Base-by-base conservation (phyloP, 805 yeast genomes). In the Yarrowia phangngaensis region DNA sequence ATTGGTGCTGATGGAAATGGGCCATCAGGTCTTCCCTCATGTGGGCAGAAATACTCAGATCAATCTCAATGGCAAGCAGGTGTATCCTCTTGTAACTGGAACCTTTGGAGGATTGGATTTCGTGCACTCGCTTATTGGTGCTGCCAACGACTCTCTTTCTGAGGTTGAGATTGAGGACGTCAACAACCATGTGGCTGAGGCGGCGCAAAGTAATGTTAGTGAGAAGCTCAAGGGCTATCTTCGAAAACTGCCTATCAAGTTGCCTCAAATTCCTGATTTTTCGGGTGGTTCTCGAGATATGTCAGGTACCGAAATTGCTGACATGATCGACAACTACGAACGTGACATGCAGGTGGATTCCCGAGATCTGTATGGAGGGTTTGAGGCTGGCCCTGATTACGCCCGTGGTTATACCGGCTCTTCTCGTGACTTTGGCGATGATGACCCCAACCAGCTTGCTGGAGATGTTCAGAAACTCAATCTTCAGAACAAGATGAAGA, bases 51-150 rank as follows among this genome's bases (percentile, higher is more conserved):
- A 55, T 20, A 51, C 57, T n/a, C 15, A 16, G 49, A 50, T 56
- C 47, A 51, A 51, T 23, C 43, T 57, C 13, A 22, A 53, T 4
- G 58, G 58, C 8, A 52, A 56, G 38, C 23, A 19, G 17, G 60
- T 57, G n/a, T 57, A 40, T 16, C 60, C 60, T 43, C 38, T 56
- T 11, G 53, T 58, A 17, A 56, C 60, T 13, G 60, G 60, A 4
- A 56, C 60, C 15, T 56, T 57, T 54, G 60, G 60, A 8, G 58
- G 58, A 14, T 33, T 56, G 24, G 60, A 56, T 28, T 56, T 56
- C 34, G 30, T 56, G 20, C 60, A 56, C 27, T 56, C 60, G 4
- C 20, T 56, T 22, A 48, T 56, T 12, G 59, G 59, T 15, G 58
- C 54, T 17, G 58, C 58, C 19, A 54, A 55, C 43, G 58, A 55